phyloP scores from a whole-genome alignment of 441 rosid genomes.

The Euphorbia schlechtendalii region DNA sequence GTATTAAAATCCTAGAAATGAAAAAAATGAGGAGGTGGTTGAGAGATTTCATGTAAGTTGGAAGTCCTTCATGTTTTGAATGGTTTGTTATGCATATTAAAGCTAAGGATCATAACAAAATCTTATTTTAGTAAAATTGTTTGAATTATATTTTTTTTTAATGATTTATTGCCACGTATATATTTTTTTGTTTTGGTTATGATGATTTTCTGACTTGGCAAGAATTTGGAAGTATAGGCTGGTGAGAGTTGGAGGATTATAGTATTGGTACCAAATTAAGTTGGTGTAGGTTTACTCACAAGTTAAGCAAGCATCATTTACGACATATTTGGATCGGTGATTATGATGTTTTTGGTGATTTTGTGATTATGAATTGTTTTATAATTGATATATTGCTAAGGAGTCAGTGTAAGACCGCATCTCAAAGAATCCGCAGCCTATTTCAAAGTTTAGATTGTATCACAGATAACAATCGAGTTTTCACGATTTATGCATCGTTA shows the following conservation, averaged over 20 bases:
- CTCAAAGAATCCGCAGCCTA: too few species aligned
- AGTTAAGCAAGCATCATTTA: conserved; percentile 32
- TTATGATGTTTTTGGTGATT: background rate
- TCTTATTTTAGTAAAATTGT: background rate
- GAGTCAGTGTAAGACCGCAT: too few species aligned
- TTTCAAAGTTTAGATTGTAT: too few species aligned
- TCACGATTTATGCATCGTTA: too few species aligned
- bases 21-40: background rate
- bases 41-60: background rate
- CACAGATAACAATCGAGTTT: too few species aligned
- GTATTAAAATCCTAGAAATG: background rate
- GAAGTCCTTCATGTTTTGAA: conserved; percentile 11
- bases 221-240: background rate
- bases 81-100: background rate
- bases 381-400: too few species aligned
- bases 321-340: background rate
- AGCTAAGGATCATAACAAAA: background rate
- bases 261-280: background rate
- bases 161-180: background rate
- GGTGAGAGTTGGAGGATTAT: background rate
- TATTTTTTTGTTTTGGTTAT: background rate
- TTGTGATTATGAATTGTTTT: background rate
- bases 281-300: conserved; percentile 22
- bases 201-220: background rate
- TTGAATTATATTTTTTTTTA: too few species aligned